Conservation (phyloP, 306 rosid genomes). For the Quercus gilva region DNA sequence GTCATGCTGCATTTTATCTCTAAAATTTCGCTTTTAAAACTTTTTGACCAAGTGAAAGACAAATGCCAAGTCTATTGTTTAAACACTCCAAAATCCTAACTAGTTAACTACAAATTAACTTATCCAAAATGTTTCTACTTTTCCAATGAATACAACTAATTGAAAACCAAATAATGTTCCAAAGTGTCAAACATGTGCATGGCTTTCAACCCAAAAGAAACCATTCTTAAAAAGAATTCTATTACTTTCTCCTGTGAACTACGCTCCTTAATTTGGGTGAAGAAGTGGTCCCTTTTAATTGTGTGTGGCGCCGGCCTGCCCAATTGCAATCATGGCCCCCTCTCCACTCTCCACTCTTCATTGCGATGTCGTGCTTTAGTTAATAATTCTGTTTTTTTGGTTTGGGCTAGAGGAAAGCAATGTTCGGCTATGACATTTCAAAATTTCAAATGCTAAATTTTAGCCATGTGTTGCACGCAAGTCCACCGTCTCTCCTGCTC, state of each 20-base stretch:
- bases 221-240: background rate
- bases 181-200: background rate
- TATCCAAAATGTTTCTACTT: background rate
- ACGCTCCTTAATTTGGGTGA: slow-evolving; percentile 5
- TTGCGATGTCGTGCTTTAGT: background rate
- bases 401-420: no score
- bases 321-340: background rate
- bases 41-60: no score
- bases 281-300: slow-evolving; percentile 10
- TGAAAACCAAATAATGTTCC: background rate
- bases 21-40: no score
- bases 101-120: background rate
- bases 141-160: background rate
- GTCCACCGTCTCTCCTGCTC: no score
- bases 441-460: no score
- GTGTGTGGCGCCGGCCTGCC: slow-evolving; percentile 13
- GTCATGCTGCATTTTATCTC: no score
- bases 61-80: no score
- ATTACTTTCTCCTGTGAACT: background rate
- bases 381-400: background rate
- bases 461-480: no score
- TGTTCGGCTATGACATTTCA: no score
- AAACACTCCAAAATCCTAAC: background rate
- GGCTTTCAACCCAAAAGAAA: background rate
- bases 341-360: background rate